Percentiles rank a stretch among this genome's conserved stretches.
These are phyloP conservation scores for Lichtheimia ornata DNA, from an alignment of 371 early-diverging fungal species.

Conservation along the genomic window DNA sequence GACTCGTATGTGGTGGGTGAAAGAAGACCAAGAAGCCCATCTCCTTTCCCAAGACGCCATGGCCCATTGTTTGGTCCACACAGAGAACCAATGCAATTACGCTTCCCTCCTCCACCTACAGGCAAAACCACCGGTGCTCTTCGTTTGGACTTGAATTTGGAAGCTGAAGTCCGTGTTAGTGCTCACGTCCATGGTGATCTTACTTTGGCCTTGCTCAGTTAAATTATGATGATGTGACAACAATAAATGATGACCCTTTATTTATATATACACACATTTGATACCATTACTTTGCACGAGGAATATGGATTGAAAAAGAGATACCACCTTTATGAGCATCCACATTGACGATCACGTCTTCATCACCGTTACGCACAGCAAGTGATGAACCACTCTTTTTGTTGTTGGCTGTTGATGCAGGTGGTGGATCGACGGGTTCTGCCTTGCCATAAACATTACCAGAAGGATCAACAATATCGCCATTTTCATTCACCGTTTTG, in stretches of 20 bases:
- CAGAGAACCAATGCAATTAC: neutral
- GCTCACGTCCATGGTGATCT: constrained; percentile 15
- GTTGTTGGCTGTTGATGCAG: neutral
- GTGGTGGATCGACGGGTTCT: neutral
- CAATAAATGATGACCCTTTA: neutral
- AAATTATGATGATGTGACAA: neutral
- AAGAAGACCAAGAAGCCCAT: no score
- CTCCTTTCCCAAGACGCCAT: no score
- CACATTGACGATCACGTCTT: neutral
- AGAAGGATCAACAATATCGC: neutral
- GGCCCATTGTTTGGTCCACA: no score
- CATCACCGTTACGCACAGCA: neutral
- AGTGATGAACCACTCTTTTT: neutral
- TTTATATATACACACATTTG: neutral
- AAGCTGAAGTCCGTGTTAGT: constrained; percentile 8
- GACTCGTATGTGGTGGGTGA: no score
- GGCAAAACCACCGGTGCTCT: constrained; percentile 5
- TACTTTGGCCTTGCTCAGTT: constrained; percentile 8
- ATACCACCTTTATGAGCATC: constrained; percentile 4
- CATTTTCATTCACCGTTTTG: neutral
- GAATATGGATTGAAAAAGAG: constrained; percentile 5
- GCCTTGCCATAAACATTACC: neutral
- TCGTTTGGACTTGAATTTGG: constrained; percentile 17
- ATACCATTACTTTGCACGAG: neutral
- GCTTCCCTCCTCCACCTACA: neutral